Base-by-base conservation (phyloP, 2,329 filamentous ascomycete genomes). In the Hypomyces perniciosus region DNA sequence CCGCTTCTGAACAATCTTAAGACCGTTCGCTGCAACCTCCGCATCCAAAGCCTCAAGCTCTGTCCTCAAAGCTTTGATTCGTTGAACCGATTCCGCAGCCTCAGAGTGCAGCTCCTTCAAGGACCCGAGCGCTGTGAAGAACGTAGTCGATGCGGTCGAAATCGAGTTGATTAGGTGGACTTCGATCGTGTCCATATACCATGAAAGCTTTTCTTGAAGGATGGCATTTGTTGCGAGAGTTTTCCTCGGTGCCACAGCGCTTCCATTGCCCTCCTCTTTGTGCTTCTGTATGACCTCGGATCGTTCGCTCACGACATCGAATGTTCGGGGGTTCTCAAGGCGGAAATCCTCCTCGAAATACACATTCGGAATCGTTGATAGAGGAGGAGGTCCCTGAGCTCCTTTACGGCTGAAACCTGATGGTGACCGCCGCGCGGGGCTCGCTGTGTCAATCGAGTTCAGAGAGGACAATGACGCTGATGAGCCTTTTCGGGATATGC, bases 151-250 rank as follows among this genome's bases (percentile, higher is more conserved):
- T 1, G 93, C 93, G 0, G 88, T 90, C 2, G 92, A 97, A 56
- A 99, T 99, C 0, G 91, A 96, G 31, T 89, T 90, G 60, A 99
- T 96, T 6, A 99, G 75, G 65, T 99, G 93, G 49, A 99, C 90
- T 66, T 99, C 93, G 26, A 99, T 90, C 0, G 93, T 99, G 66
- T 99, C 93, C 90, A 99, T 96, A 67, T 99, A 99, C 93, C 93
- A 99, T 0, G 93, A 97, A 9, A 99, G 75, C 69, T 99, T 99
- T 69, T 99, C 93, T 66, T 99, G 93, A 34, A 99, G 69, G 52
- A 99, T 99, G 0, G 93, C 93, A 69, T 99, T 99, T 0, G 91
- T 96, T 6, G 92, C 92, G 29, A 99, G 75, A 1, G 89, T 88
- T 66, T 96, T 97, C 54, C 92, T 81, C 7, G 87, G 84, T 2